Evolutionary conservation across 495 filamentous ascomycete genomes (phyloP).

Genomic region (Penicillium verhagenii): DNA sequence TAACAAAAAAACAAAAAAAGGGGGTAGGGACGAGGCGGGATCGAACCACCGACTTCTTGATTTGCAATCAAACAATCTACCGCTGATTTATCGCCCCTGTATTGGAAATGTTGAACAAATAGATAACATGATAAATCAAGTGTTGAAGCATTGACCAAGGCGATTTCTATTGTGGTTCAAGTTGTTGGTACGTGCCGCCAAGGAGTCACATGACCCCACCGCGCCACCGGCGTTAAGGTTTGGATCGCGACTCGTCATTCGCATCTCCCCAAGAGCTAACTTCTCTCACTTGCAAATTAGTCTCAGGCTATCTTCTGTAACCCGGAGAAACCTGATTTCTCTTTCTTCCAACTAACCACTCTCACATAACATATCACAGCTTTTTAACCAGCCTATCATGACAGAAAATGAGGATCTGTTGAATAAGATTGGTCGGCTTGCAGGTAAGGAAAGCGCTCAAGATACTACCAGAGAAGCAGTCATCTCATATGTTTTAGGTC

Average conservation of each 20-base stretch:
- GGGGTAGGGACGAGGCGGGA: too few relatives aligned
- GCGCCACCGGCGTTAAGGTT: slow-evolving; percentile 14
- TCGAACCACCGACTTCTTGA: too few relatives aligned
- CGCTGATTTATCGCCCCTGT: too few relatives aligned
- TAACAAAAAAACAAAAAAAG: too few relatives aligned
- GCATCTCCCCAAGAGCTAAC: background rate
- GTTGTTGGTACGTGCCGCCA: background rate
- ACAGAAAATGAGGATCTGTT: slow-evolving; percentile 73
- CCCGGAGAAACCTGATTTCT: background rate
- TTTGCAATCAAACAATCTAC: too few relatives aligned
- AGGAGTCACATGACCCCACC: slow-evolving; percentile 7
- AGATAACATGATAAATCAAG: too few relatives aligned
- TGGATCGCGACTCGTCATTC: slow-evolving; percentile 14
- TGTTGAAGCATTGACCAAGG: too few relatives aligned
- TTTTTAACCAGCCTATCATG: slow-evolving; percentile 45
- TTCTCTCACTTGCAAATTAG: background rate
- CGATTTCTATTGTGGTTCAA: too few relatives aligned
- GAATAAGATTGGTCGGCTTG: slow-evolving; percentile 71
- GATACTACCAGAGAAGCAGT: slow-evolving; percentile 12
- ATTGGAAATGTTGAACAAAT: too few relatives aligned
- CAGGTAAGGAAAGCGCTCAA: slow-evolving; percentile 50
- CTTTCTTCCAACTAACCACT: background rate
- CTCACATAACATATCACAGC: slow-evolving; percentile 5
- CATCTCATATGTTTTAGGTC: slow-evolving; percentile 52
- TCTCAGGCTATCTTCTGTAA: background rate